Percentiles rank a stretch among this genome's conserved stretches.
Evolutionary conservation across 208 protist genomes (phyloP).

Genomic region (Acanthamoeba royreba): DNA sequence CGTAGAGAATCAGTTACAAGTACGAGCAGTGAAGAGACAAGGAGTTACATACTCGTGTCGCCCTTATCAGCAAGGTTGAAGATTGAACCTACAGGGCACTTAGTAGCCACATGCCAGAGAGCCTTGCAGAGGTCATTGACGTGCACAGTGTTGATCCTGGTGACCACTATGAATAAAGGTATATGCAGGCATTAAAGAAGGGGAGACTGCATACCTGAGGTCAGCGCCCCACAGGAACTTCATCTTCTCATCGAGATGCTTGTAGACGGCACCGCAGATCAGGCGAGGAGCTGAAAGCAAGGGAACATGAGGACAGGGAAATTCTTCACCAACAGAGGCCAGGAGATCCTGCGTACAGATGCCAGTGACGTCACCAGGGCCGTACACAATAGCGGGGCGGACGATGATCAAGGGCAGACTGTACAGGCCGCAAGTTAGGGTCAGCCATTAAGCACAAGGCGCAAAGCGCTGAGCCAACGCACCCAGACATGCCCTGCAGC

Average conservation of each 20-base stretch:
- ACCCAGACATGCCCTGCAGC: slow-evolving; percentile 68
- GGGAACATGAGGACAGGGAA: no score
- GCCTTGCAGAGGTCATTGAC: slow-evolving; percentile 86
- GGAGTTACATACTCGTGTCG: slow-evolving; percentile 75
- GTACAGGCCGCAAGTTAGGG: not conserved
- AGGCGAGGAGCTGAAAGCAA: slow-evolving; percentile 85
- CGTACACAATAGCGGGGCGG: slow-evolving; percentile 89
- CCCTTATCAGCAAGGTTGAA: slow-evolving; percentile 91
- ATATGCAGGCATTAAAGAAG: no score
- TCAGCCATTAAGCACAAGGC: no score
- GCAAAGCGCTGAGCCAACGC: not conserved
- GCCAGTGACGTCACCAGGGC: slow-evolving; percentile 82
- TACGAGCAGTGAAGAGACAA: not conserved
- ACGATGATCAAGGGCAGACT: slow-evolving; percentile 84
- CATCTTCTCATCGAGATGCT: slow-evolving; percentile 84
- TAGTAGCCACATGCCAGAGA: slow-evolving; percentile 78
- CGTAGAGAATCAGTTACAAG: no score
- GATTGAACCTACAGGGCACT: slow-evolving; percentile 66
- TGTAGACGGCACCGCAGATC: slow-evolving; percentile 87
- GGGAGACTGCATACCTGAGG: no score
- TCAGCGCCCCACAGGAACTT: slow-evolving; percentile 84
- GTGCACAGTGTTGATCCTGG: slow-evolving; percentile 92
- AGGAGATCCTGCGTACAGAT: slow-evolving; percentile 67
- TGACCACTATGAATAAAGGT: no score
- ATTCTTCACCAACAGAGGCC: not conserved